These are phyloP conservation scores for Trichoderma parareesei DNA, from an alignment of 495 filamentous ascomycete species.

Conservation along the genomic window DNA sequence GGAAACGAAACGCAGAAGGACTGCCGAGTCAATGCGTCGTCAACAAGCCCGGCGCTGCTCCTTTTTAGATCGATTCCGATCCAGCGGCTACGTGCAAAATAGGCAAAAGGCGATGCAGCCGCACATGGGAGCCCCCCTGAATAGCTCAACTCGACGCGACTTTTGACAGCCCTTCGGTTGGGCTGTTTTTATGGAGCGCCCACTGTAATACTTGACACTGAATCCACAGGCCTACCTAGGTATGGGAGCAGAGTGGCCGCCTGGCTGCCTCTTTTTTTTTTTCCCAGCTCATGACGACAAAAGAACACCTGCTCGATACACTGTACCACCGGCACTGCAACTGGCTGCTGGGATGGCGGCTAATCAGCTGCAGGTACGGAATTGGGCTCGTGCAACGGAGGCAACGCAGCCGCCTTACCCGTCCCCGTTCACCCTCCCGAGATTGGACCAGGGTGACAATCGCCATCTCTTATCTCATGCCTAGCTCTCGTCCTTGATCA, in stretches of 20 bases:
- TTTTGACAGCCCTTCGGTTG: background rate
- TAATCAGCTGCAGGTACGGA: background rate
- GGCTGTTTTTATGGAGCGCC: background rate
- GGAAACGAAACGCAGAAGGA: too few relatives aligned
- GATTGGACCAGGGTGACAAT: background rate
- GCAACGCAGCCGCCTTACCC: background rate
- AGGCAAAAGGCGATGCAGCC: background rate
- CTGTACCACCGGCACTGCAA: too few relatives aligned
- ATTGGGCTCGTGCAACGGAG: background rate
- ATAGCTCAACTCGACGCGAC: background rate
- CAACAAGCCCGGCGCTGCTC: background rate
- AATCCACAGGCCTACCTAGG: too few relatives aligned
- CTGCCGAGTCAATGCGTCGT: too few relatives aligned
- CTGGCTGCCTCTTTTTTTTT: background rate
- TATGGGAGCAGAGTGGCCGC: background rate
- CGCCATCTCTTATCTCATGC: background rate
- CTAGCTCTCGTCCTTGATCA: too few relatives aligned
- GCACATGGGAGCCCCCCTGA: background rate
- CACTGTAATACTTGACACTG: background rate
- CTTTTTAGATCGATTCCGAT: background rate
- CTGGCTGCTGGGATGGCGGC: background rate
- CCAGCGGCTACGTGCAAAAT: background rate
- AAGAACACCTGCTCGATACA: background rate
- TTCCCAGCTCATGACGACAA: background rate
- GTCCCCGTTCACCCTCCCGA: background rate